Conservation (phyloP, 805 yeast species). For the Metschnikowia amazonensis region DNA sequence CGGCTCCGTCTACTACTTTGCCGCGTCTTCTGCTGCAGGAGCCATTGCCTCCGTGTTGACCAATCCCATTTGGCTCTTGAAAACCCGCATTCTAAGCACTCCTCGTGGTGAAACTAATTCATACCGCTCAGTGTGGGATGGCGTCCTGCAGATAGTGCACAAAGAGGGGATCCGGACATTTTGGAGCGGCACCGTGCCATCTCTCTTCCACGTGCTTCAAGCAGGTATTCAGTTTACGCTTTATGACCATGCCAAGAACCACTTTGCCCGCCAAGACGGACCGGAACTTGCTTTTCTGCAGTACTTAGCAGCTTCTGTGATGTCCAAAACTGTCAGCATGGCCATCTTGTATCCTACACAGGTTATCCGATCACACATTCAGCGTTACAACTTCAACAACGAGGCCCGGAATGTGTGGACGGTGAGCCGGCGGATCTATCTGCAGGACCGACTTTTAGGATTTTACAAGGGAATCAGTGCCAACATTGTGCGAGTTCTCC, state of each 20-base stretch:
- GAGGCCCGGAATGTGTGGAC: constrained; percentile 22
- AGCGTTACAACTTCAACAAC: constrained; percentile 31
- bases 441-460: constrained; percentile 55
- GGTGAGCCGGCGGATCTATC: constrained; percentile 40
- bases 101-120: constrained; percentile 44
- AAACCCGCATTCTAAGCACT: constrained; percentile 78
- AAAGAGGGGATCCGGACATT: constrained; percentile 60
- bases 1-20: constrained; percentile 29
- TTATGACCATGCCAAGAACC: constrained; percentile 70
- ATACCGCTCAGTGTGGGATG: constrained; percentile 56
- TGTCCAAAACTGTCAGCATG: constrained; percentile 67
- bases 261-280: constrained; percentile 10
- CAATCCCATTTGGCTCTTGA: constrained; percentile 93
- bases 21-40: constrained; percentile 57
- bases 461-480: constrained; percentile 83
- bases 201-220: constrained; percentile 79
- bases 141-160: constrained; percentile 43
- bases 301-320: constrained; percentile 62
- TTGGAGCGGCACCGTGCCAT: constrained; percentile 72
- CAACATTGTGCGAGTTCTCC: constrained; percentile 77
- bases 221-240: constrained; percentile 85
- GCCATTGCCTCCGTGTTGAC: constrained; percentile 69
- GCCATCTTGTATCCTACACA: constrained; percentile 78
- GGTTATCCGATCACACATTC: constrained; percentile 73
- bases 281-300: constrained; percentile 45